A percentile compares a stretch with the other conserved stretches of the same genome.
phyloP scores from a whole-genome alignment of 257 asterid species.

The Eustoma russellianum region DNA sequence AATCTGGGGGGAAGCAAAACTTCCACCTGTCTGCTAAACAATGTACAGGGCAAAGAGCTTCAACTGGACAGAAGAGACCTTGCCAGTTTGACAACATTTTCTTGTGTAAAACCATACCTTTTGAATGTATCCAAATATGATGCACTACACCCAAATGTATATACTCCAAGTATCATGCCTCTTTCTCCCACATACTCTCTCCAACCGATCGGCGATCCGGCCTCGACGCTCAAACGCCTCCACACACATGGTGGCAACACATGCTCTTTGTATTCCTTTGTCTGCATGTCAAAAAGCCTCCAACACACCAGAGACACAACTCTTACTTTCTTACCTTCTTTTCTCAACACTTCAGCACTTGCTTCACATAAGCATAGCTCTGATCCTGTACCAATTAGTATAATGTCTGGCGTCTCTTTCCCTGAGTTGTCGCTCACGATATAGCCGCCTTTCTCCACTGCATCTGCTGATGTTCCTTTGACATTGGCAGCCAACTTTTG shows the following conservation, averaged over 20 bases:
- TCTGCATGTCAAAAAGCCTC: constrained; percentile 41
- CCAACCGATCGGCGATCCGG: constrained; percentile 52
- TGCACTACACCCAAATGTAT: constrained; percentile 43
- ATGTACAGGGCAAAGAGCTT: background rate
- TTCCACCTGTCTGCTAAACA: too few species aligned
- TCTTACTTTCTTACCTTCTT: constrained; percentile 42
- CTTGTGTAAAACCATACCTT: constrained; percentile 41
- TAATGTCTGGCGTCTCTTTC: constrained; percentile 26
- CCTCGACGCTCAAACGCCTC: constrained; percentile 37
- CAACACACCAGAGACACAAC: constrained; percentile 49
- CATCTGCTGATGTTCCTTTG: constrained; percentile 31
- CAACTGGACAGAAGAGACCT: constrained; percentile 20
- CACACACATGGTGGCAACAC: constrained; percentile 31
- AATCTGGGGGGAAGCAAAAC: too few species aligned
- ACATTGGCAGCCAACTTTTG: constrained; percentile 32
- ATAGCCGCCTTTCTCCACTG: constrained; percentile 44
- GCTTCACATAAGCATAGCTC: constrained; percentile 35
- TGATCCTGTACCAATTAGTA: constrained; percentile 45
- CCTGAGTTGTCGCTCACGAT: constrained; percentile 35
- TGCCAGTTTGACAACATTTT: constrained; percentile 26
- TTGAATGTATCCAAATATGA: constrained; percentile 30
- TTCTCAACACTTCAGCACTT: constrained; percentile 27
- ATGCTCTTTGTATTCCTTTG: constrained; percentile 28
- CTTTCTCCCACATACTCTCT: constrained; percentile 40
- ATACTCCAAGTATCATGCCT: constrained; percentile 33